Evolutionary conservation across 2,329 filamentous ascomycete species (phyloP).

Genomic region (Onygena corvina): DNA sequence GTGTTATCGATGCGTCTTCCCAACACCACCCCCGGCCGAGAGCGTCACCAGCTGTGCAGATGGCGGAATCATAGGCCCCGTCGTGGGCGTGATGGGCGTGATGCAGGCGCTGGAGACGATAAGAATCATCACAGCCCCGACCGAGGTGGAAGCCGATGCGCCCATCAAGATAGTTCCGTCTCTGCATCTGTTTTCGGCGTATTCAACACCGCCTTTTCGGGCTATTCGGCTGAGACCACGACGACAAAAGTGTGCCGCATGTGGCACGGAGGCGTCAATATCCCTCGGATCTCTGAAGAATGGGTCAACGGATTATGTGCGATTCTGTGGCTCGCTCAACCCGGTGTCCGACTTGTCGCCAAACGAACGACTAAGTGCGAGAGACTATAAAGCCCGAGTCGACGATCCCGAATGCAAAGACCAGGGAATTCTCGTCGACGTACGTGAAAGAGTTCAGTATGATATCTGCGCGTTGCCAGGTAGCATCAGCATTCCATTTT

Average conservation of each 20-base stretch:
- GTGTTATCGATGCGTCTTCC: constrained; percentile 91
- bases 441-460: constrained; percentile 74
- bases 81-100: constrained; percentile 87
- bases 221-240: constrained; percentile 61
- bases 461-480: constrained; percentile 64
- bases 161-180: constrained; percentile 20
- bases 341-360: constrained; percentile 47
- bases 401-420: constrained; percentile 4
- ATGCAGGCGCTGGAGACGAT: constrained; percentile 82
- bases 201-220: constrained; percentile 47
- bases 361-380: constrained; percentile 56
- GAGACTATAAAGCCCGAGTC: constrained; percentile 41
- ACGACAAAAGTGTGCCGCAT: constrained; percentile 62
- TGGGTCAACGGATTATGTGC: constrained; percentile 66
- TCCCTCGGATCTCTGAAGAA: constrained; percentile 50
- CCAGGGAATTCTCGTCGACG: constrained; percentile 60
- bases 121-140: constrained; percentile 54
- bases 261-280: constrained; percentile 52
- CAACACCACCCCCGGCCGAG: constrained; percentile 69
- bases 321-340: constrained; percentile 61
- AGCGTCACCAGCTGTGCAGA: constrained; percentile 81
- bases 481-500: constrained; percentile 50
- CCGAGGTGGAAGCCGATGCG: constrained; percentile 17
- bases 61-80: constrained; percentile 81
- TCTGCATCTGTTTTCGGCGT: constrained; percentile 35